These are phyloP conservation scores for Buxus sempervirens DNA, from an alignment of 164 flowering plant genomes.

Conservation along the genomic window DNA sequence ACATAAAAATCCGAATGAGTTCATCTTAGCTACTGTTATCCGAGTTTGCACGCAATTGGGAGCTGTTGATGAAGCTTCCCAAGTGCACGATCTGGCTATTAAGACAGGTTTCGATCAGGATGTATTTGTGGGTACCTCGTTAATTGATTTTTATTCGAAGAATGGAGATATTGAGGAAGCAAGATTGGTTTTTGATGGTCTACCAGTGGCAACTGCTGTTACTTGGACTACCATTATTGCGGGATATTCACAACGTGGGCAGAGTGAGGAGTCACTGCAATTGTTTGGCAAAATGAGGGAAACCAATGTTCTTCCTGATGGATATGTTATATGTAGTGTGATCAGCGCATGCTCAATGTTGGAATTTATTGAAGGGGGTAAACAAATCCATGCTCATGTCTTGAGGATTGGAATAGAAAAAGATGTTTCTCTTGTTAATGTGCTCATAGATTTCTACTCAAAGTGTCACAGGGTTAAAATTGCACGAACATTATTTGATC, in stretches of 20 bases:
- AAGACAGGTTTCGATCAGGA: constrained; percentile 46
- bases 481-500: constrained; percentile 43
- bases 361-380: constrained; percentile 52
- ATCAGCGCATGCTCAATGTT: constrained; percentile 57
- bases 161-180: constrained; percentile 43
- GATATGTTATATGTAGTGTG: constrained; percentile 53
- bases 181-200: constrained; percentile 41
- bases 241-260: constrained; percentile 50
- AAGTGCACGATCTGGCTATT: constrained; percentile 40
- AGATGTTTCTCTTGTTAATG: constrained; percentile 56
- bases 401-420: constrained; percentile 43
- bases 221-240: constrained; percentile 70
- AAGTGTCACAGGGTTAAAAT: constrained; percentile 44
- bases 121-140: constrained; percentile 59
- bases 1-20: constrained; percentile 41
- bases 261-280: constrained; percentile 40
- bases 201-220: constrained; percentile 41
- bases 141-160: constrained; percentile 55
- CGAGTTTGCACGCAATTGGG: constrained; percentile 42
- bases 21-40: constrained; percentile 52
- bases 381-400: constrained; percentile 59
- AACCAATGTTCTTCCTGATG: constrained; percentile 44
- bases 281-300: constrained; percentile 46
- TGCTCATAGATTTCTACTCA: constrained; percentile 51
- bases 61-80: constrained; percentile 25